Base-by-base conservation (phyloP, 192 early-diverging fungal genomes). In the Podila horticola region DNA sequence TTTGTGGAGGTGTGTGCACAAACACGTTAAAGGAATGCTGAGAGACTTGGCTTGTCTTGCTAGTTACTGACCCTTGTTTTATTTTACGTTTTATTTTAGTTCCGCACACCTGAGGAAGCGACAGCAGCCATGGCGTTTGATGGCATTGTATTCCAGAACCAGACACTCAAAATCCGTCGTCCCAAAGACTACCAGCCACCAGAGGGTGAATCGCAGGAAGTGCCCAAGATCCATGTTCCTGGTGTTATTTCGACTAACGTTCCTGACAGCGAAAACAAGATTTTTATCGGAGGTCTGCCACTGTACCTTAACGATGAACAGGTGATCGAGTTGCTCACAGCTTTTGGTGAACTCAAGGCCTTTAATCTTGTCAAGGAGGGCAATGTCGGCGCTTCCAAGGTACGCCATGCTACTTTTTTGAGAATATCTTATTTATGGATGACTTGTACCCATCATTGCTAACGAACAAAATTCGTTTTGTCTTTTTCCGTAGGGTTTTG, bases 331-430 rank as follows among this genome's bases (percentile, higher is more conserved):
- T 84, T 99, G 26, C 79, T 99, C 73, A 90, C 91, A 49, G 90
- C 98, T 0, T 99, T 99, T 93, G 98, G 98, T 60, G 93, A 95
- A 79, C 86, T 99, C 29, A 86, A 90, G 58, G 91, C 95, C 0
- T 99, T 99, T 76, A 97, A 97, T 74, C 74, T 99, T 41, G 96
- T 99, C 10, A 96, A 95, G 73, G 97, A 97, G 62, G 87, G 72
- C 34, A 84, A 84, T 29, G 92, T 90, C 8, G 89, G 90, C 5
- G 64, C 88, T 62, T 97, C 96, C 60, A 95, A 93, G 88, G 92
- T 93, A 45, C 33, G 31, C 66, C 48, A n/a, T n/a, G n/a, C 19
- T 28, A 19, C 51, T 19, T 31, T 7, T 58, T 24, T 0, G 11
- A 34, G 5, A 15, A 15, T 51, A 59, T 30, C 13, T n/a, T n/a